Percentiles rank a stretch among this genome's conserved stretches.
phyloP scores from a whole-genome alignment of 768 basidiomycete genomes.

The Psilocybe cubensis region DNA sequence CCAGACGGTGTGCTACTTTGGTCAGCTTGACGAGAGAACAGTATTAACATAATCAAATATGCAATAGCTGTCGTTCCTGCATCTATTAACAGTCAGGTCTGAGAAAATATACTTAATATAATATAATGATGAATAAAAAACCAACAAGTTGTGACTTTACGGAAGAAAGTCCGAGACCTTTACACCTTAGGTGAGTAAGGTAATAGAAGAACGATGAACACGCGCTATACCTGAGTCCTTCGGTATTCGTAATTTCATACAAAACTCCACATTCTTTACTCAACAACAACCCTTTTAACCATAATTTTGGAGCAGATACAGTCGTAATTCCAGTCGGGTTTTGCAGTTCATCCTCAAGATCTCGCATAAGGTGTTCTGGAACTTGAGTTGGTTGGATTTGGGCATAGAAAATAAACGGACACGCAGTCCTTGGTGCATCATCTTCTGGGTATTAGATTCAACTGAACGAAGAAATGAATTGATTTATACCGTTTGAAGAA shows the following conservation, averaged over 20 bases:
- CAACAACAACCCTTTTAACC: constrained; percentile 66
- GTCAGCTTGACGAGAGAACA: constrained; percentile 78
- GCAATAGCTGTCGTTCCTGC: constrained; percentile 69
- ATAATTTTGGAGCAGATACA: constrained; percentile 54
- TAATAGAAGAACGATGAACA: not conserved
- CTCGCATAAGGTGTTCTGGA: constrained; percentile 59
- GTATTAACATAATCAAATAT: constrained; percentile 66
- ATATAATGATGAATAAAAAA: not conserved
- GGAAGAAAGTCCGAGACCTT: constrained; percentile 69
- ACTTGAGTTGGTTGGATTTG: constrained; percentile 63
- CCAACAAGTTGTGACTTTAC: constrained; percentile 71
- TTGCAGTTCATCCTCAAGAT: constrained; percentile 75
- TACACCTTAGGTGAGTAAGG: not conserved
- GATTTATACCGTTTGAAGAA: constrained; percentile 17
- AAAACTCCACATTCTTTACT: constrained; percentile 84
- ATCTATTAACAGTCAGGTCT: constrained; percentile 47
- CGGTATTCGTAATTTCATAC: constrained; percentile 64
- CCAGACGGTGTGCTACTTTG: constrained; percentile 78
- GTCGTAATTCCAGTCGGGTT: constrained; percentile 76
- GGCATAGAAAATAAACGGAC: constrained; percentile 68
- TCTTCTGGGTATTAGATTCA: constrained; percentile 33
- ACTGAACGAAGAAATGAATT: not conserved
- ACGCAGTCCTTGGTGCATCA: constrained; percentile 51
- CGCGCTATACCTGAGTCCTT: constrained; percentile 64
- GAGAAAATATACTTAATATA: not conserved